Evolutionary conservation across 202 grass and related monocot genomes (phyloP).

Genomic region (Saccharum hybrid): DNA sequence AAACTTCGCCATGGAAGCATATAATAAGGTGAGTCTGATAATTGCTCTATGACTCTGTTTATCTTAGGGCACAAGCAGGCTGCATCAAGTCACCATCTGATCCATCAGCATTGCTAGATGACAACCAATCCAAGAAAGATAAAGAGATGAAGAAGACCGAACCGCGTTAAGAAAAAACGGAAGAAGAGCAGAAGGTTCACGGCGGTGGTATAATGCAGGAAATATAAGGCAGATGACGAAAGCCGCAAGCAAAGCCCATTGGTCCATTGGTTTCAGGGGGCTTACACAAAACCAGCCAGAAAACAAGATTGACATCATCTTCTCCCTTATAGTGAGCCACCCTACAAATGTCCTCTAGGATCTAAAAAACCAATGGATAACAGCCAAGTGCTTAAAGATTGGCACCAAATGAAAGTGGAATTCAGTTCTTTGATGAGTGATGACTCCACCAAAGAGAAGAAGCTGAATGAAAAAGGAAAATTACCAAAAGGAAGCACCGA

Average conservation of each 20-base stretch:
- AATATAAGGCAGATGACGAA: constrained; percentile 39
- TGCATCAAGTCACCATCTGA: constrained; percentile 31
- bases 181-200: constrained; percentile 34
- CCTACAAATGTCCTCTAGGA: constrained; percentile 7
- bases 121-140: constrained; percentile 38
- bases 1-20: constrained; percentile 14
- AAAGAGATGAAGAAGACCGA: constrained; percentile 21
- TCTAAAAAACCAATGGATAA: constrained; percentile 31
- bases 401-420: constrained; percentile 36
- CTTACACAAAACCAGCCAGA: constrained; percentile 35
- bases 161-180: background rate
- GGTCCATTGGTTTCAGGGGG: constrained; percentile 46
- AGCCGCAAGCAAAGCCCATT: constrained; percentile 39
- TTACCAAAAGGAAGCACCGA: constrained; percentile 46
- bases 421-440: constrained; percentile 39
- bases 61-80: constrained; percentile 45
- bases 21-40: constrained; percentile 25
- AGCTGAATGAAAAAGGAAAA: constrained; percentile 36
- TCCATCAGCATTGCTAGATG: constrained; percentile 41
- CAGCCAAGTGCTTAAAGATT: constrained; percentile 24
- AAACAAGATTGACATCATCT: constrained; percentile 37
- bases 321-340: constrained; percentile 28
- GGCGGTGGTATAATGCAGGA: constrained; percentile 44
- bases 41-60: constrained; percentile 37
- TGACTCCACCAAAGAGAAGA: constrained; percentile 45